These are phyloP conservation scores for Cordyceps cicadae DNA, from an alignment of 2,329 filamentous ascomycete species.

Conservation along the genomic window DNA sequence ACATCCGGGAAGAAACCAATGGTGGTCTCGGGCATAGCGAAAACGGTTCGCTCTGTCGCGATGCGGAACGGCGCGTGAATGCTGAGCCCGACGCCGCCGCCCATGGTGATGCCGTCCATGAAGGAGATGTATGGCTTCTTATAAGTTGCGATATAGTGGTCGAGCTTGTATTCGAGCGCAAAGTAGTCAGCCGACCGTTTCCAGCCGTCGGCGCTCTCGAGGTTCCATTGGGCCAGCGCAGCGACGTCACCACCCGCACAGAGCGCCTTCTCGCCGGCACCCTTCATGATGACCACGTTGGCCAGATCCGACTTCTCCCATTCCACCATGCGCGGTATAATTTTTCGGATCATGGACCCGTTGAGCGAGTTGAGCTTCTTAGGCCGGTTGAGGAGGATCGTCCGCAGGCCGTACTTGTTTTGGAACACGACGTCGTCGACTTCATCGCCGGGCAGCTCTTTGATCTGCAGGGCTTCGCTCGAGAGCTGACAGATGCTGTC, in stretches of 20 bases:
- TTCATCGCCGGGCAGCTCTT: slow-evolving; percentile 60
- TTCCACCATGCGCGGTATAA: slow-evolving; percentile 78
- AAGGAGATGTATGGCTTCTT: slow-evolving; percentile 87
- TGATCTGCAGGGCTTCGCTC: slow-evolving; percentile 31
- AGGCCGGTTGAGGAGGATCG: slow-evolving; percentile 89
- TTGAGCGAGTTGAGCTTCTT: slow-evolving; percentile 88
- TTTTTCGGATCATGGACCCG: slow-evolving; percentile 91
- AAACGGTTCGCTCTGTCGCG: slow-evolving; percentile 88
- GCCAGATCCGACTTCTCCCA: slow-evolving; percentile 94
- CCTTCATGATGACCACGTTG: slow-evolving; percentile 87
- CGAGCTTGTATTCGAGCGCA: slow-evolving; percentile 87
- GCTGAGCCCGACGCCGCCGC: slow-evolving; percentile 87
- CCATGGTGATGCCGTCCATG: slow-evolving; percentile 98
- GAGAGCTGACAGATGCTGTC: slow-evolving; percentile 22
- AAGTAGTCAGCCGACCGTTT: slow-evolving; percentile 78
- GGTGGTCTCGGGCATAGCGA: slow-evolving; percentile 97
- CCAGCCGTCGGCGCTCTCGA: slow-evolving; percentile 59
- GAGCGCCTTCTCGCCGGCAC: slow-evolving; percentile 73
- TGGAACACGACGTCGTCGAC: slow-evolving; percentile 89
- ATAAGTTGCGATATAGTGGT: slow-evolving; percentile 93
- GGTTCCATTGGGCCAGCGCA: slow-evolving; percentile 66
- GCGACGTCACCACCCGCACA: slow-evolving; percentile 91
- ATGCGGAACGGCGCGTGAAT: slow-evolving; percentile 94
- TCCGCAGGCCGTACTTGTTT: slow-evolving; percentile 80
- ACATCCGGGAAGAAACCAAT: slow-evolving; percentile 99